These are phyloP conservation scores for Solanum ahanhuiri DNA, from an alignment of 257 asterid genomes.

Conservation along the genomic window DNA sequence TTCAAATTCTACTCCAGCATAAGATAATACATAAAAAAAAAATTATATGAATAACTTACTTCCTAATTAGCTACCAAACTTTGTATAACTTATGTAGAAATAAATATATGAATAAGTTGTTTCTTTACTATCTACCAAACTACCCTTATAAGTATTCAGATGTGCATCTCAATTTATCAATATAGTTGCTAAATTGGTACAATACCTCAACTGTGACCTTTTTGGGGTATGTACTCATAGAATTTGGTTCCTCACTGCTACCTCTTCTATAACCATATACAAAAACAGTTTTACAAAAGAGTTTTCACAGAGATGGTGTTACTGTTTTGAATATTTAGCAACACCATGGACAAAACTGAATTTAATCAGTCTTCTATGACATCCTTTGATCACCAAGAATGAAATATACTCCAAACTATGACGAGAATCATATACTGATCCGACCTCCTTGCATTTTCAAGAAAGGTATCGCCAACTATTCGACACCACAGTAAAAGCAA, in stretches of 20 bases:
- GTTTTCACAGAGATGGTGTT: background rate
- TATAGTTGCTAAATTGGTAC: background rate
- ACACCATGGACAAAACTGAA: background rate
- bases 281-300: background rate
- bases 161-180: background rate
- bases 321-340: background rate
- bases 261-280: background rate
- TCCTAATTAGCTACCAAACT: background rate
- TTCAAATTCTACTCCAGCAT: too few relatives aligned
- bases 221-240: background rate
- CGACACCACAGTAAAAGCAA: slow-evolving; percentile 23
- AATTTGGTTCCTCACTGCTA: background rate
- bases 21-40: too few relatives aligned
- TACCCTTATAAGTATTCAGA: background rate
- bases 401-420: background rate
- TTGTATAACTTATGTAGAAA: background rate
- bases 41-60: too few relatives aligned
- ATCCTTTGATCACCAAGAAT: background rate
- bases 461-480: background rate
- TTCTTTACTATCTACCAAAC: too few relatives aligned
- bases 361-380: background rate
- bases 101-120: too few relatives aligned
- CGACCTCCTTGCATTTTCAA: background rate
- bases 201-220: background rate
- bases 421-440: background rate